Evolutionary conservation across 768 basidiomycete genomes (phyloP).

Genomic region (Termitomyces titanicus): DNA sequence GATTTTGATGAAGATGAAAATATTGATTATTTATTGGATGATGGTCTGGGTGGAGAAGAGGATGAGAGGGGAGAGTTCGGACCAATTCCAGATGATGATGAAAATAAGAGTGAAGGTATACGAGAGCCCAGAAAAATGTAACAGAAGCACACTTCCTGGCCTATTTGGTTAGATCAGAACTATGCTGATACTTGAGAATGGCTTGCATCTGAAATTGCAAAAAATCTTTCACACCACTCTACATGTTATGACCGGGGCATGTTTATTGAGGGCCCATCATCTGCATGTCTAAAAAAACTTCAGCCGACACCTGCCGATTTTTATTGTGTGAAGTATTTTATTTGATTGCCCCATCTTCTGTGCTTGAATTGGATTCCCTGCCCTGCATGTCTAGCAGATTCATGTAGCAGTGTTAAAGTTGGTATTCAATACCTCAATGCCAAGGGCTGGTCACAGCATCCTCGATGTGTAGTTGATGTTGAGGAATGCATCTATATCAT

Average conservation of each 20-base stretch:
- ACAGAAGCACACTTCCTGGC: background rate
- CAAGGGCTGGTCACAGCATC: constrained; percentile 10
- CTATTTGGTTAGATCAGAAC: background rate
- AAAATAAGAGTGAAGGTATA: background rate
- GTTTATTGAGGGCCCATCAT: background rate
- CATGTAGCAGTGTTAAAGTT: background rate
- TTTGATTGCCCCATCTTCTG: constrained; percentile 16
- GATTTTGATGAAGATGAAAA: background rate
- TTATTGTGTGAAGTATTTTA: constrained; percentile 11
- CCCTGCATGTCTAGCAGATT: constrained; percentile 7
- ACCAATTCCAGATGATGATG: constrained; percentile 4
- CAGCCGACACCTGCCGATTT: constrained; percentile 5
- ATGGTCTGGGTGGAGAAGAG: background rate
- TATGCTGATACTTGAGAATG: background rate
- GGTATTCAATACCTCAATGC: background rate
- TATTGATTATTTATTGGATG: background rate
- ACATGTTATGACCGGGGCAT: background rate
- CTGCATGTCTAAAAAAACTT: background rate
- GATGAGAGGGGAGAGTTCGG: background rate
- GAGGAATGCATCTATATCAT: constrained; percentile 13
- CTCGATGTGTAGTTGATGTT: constrained; percentile 12
- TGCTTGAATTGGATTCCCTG: constrained; percentile 9
- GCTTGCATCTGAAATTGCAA: background rate
- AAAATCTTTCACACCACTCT: background rate
- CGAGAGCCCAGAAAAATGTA: background rate